Base-by-base conservation (phyloP, 2,329 filamentous ascomycete genomes). In the Cryphonectria parasitica region DNA sequence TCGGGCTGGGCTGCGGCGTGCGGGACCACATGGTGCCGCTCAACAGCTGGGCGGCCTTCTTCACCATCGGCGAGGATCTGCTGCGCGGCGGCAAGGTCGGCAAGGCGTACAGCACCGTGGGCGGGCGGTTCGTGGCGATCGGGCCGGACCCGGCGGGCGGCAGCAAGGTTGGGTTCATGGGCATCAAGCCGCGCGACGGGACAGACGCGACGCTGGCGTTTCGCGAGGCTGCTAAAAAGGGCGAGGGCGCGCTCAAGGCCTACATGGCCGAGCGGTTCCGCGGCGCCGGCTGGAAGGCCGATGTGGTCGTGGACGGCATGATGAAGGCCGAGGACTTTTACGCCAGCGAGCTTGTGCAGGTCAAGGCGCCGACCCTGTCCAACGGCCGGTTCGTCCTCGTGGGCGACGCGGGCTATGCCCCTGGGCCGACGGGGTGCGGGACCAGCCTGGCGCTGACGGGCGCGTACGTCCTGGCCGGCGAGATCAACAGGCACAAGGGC, bases 381-480 rank as follows among this genome's bases (percentile, higher is more conserved):
- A 76, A 74, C 0, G 79, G 79, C 0, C 81, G 82, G 0, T 79
- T 82, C 56, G 78, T 79, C 1, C 74, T 82, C 19, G 68, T 84
- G 0, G 83, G 82, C 3, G 83, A 86, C 72, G 80, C 83, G 3
- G 84, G 78, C 2, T 84, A 82, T 70, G 79, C 79, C 6, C 78
- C 82, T 6, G 80, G 81, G 2, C 77, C 79, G 19, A 83, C 81
- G 0, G 84, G 84, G 0, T 77, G 78, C 67, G 83, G 83, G 8
- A 83, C 82, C 5, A 79, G 78, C 11, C 74, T 78, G 3, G 81
- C 81, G 0, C 75, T 85, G 19, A 75, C 80, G 2, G 79, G 80
- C 7, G 84, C 81, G 1, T 86, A 86, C 74, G 73, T 86, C 4
- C 76, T 87, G 41, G 84, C 83, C 0, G 84, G 84, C 6, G 84